Conservation (phyloP, 1,284 basidiomycete genomes). For the Anthracocystis walkeri region DNA sequence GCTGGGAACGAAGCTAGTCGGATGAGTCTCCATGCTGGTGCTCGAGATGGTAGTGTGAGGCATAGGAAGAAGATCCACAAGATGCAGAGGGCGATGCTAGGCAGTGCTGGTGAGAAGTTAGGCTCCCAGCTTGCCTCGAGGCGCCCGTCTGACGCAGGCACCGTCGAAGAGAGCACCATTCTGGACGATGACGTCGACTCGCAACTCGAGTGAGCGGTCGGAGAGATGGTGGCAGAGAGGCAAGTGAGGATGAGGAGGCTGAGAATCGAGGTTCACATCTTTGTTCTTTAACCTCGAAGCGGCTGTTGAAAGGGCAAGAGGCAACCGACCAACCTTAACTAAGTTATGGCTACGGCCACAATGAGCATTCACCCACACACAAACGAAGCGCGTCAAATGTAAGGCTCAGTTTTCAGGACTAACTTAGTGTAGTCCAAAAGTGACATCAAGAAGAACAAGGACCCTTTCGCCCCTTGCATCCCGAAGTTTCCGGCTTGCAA, state of each 20-base stretch:
- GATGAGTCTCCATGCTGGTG: conserved; percentile 17
- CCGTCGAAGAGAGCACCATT: conserved; percentile 9
- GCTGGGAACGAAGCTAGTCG: conserved; percentile 37
- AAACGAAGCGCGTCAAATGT: too few relatives aligned
- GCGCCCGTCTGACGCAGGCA: neutral
- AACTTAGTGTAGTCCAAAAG: too few relatives aligned
- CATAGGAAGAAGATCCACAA: conserved; percentile 39
- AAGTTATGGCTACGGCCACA: too few relatives aligned
- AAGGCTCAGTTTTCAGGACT: too few relatives aligned
- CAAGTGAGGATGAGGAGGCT: neutral
- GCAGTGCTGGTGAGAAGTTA: conserved; percentile 30
- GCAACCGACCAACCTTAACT: too few relatives aligned
- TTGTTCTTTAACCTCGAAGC: too few relatives aligned
- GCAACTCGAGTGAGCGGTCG: neutral
- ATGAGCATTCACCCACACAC: too few relatives aligned
- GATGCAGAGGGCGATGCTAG: conserved; percentile 17
- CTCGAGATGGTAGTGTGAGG: conserved; percentile 24
- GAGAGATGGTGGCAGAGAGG: neutral
- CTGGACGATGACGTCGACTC: neutral
- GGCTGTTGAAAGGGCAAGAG: neutral
- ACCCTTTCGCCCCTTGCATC: too few relatives aligned
- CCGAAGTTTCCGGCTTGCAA: too few relatives aligned
- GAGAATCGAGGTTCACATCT: neutral
- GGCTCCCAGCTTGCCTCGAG: conserved; percentile 35
- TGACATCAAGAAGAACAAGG: too few relatives aligned